Percentiles rank a stretch among this genome's conserved stretches.
These are phyloP conservation scores for Elsinoe perseae DNA, from an alignment of 2,329 filamentous ascomycete species.

Conservation along the genomic window DNA sequence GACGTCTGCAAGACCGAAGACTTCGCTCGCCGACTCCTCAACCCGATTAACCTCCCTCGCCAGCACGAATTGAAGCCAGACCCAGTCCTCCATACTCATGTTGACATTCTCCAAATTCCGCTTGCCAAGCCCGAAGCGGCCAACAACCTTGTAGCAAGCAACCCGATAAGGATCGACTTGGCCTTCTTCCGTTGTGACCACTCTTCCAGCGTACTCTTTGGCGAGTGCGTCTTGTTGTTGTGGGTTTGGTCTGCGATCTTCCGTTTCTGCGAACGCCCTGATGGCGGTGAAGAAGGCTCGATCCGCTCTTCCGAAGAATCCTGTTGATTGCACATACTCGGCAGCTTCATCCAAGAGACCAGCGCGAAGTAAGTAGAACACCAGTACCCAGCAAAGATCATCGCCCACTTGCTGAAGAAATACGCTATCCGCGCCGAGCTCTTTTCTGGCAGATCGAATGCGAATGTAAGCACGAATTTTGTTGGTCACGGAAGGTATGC, in stretches of 20 bases:
- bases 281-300: slow-evolving; percentile 85
- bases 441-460: slow-evolving; percentile 68
- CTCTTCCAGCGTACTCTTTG: slow-evolving; percentile 79
- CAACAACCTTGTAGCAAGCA: slow-evolving; percentile 96
- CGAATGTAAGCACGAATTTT: slow-evolving; percentile 91
- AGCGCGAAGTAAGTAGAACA: slow-evolving; percentile 83
- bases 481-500: slow-evolving; percentile 77
- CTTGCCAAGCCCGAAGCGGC: slow-evolving; percentile 57
- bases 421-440: slow-evolving; percentile 72
- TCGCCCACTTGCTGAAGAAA: slow-evolving; percentile 70
- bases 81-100: slow-evolving; percentile 57
- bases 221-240: slow-evolving; percentile 81
- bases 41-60: slow-evolving; percentile 54
- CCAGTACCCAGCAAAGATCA: slow-evolving; percentile 86
- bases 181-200: slow-evolving; percentile 75
- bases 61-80: slow-evolving; percentile 58
- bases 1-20: slow-evolving; percentile 59
- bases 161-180: slow-evolving; percentile 90
- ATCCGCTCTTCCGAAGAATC: slow-evolving; percentile 82
- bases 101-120: slow-evolving; percentile 51
- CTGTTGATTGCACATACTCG: slow-evolving; percentile 70
- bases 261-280: slow-evolving; percentile 68
- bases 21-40: slow-evolving; percentile 55
- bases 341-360: slow-evolving; percentile 79
- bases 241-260: slow-evolving; percentile 67